Conservation (phyloP, 1,284 basidiomycete species). For the Fistulina hepatica region DNA sequence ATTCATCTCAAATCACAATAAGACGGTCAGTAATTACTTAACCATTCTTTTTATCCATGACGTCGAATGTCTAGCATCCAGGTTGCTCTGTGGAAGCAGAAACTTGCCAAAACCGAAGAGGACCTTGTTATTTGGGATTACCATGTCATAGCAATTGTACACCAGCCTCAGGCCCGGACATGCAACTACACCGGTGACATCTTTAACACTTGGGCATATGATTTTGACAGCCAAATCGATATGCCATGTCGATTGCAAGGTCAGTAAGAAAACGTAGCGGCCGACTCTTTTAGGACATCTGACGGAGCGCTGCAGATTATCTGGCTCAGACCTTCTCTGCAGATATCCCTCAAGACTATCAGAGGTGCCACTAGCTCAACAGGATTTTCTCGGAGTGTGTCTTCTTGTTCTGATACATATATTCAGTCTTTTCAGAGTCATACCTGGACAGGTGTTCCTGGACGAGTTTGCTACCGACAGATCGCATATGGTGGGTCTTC, state of each 20-base stretch:
- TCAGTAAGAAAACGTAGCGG: constrained; percentile 20
- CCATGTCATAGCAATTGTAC: no score
- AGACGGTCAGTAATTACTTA: constrained; percentile 41
- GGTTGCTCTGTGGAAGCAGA: constrained; percentile 60
- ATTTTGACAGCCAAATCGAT: constrained; percentile 44
- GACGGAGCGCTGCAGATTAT: constrained; percentile 37
- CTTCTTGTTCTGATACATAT: constrained; percentile 1
- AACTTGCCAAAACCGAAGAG: constrained; percentile 26
- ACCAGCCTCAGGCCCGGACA: no score
- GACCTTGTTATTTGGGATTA: constrained; percentile 62
- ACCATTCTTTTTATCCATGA: neutral
- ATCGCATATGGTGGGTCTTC: constrained; percentile 56
- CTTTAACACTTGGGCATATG: constrained; percentile 43
- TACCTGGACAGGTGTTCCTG: constrained; percentile 41
- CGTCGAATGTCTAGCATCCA: constrained; percentile 18
- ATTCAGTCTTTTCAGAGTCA: constrained; percentile 39
- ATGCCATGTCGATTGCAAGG: constrained; percentile 41
- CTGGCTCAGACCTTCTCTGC: constrained; percentile 38
- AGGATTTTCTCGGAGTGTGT: neutral
- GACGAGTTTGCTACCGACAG: constrained; percentile 64
- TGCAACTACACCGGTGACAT: constrained; percentile 38
- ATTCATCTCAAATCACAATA: constrained; percentile 55
- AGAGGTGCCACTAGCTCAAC: constrained; percentile 30
- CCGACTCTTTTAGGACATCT: constrained; percentile 3
- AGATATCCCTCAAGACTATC: constrained; percentile 28